These are phyloP conservation scores for Aureobasidium sp. DNA, from an alignment of 2,329 filamentous ascomycete genomes.

Conservation along the genomic window DNA sequence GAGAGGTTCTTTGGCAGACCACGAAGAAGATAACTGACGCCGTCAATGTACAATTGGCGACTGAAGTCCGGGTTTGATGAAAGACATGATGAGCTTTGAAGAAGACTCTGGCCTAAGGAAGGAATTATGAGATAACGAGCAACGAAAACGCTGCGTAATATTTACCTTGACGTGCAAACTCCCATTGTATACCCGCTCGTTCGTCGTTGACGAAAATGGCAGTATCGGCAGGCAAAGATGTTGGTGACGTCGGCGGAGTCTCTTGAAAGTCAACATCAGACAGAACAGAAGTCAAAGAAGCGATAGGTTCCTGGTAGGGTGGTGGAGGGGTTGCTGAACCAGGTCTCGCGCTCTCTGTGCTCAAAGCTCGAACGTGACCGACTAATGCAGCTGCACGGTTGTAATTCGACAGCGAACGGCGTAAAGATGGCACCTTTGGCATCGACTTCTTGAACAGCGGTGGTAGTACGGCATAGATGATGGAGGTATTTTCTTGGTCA, in stretches of 20 bases:
- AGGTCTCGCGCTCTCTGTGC: conserved; percentile 9
- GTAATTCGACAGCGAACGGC: conserved; percentile 11
- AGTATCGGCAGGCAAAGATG: background rate
- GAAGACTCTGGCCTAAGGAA: conserved; percentile 37
- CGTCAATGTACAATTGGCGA: conserved; percentile 56
- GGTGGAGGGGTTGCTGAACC: conserved; percentile 14
- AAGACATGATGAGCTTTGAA: conserved; percentile 36
- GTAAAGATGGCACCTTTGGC: conserved; percentile 12
- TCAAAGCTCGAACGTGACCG: conserved; percentile 1
- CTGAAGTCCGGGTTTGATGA: conserved; percentile 38
- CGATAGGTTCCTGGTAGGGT: conserved; percentile 13
- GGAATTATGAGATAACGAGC: background rate
- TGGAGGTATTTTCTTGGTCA: conserved; percentile 4
- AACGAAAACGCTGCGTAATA: background rate
- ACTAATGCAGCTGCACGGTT: conserved; percentile 4
- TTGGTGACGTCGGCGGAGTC: background rate
- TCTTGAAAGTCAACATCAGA: conserved; percentile 10
- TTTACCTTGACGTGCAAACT: conserved; percentile 42
- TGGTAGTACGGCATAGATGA: conserved; percentile 12
- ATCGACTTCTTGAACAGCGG: conserved; percentile 12
- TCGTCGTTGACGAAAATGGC: conserved; percentile 9
- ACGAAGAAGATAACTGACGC: conserved; percentile 54
- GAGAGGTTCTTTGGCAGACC: conserved; percentile 52
- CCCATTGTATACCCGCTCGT: conserved; percentile 39
- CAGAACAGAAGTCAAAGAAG: conserved; percentile 11